These are phyloP conservation scores for Penicillium paneum DNA, from an alignment of 2,329 filamentous ascomycete genomes.

Conservation along the genomic window DNA sequence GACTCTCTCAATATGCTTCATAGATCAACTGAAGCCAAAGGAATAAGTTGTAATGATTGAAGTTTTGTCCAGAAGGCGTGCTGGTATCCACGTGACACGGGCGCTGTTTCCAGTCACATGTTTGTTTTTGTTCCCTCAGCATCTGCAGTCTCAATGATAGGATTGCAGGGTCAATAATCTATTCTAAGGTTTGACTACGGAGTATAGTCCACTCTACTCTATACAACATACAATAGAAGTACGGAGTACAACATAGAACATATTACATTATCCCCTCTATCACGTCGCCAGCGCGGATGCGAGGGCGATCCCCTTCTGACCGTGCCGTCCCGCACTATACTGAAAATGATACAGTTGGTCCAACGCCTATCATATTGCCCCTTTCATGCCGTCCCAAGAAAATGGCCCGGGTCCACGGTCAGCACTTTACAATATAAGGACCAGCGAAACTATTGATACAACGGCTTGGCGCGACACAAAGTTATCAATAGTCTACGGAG, in stretches of 20 bases:
- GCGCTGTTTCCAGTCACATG: conserved; percentile 2
- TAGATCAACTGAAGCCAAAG: background rate
- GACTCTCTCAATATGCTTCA: background rate
- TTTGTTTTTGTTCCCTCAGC: background rate
- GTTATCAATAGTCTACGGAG: background rate
- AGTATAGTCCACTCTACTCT: no score
- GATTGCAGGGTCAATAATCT: background rate
- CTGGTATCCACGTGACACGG: background rate
- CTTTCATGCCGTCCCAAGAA: conserved; percentile 4
- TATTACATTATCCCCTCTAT: background rate
- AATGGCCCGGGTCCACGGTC: background rate
- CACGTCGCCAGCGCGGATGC: background rate
- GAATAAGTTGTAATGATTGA: no score
- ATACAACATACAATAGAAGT: background rate
- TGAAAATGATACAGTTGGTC: background rate
- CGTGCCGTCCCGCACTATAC: background rate
- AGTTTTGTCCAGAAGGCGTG: background rate
- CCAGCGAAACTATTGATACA: conserved; percentile 14
- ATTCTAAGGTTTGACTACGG: background rate
- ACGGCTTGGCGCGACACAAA: background rate
- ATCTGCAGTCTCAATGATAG: background rate
- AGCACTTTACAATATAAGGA: conserved; percentile 1
- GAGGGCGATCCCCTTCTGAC: background rate
- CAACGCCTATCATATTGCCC: conserved; percentile 3
- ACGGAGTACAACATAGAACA: background rate